Evolutionary conservation across 2,329 filamentous ascomycete genomes (phyloP).

Genomic region (Fusarium sarcochroum): DNA sequence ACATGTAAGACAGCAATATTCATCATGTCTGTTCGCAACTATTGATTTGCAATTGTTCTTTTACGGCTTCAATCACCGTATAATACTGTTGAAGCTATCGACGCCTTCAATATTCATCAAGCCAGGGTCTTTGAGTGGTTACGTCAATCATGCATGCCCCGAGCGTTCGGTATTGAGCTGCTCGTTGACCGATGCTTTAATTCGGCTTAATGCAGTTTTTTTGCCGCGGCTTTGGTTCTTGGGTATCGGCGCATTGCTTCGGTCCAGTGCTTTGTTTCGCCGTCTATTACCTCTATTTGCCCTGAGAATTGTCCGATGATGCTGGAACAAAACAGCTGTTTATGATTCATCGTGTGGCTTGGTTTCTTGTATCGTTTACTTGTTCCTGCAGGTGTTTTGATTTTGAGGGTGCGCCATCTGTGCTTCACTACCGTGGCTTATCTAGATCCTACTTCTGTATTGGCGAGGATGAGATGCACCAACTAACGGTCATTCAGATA

Average conservation of each 20-base stretch:
- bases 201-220: constrained; percentile 40
- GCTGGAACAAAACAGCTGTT: neutral
- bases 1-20: neutral
- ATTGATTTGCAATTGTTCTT: neutral
- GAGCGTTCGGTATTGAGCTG: constrained; percentile 37
- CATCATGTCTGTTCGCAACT: neutral
- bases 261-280: constrained; percentile 32
- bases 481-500: too few species aligned
- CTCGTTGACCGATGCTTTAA: constrained; percentile 39
- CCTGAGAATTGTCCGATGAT: neutral
- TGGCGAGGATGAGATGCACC: too few species aligned
- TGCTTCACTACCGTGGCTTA: neutral
- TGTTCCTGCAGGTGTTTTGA: neutral
- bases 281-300: neutral
- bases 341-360: neutral
- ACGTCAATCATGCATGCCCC: constrained; percentile 42
- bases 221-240: constrained; percentile 36
- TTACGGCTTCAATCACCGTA: neutral
- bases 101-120: neutral
- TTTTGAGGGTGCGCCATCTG: neutral
- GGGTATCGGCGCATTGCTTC: constrained; percentile 47
- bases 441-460: neutral
- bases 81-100: neutral
- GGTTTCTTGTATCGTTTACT: too few species aligned
- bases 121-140: constrained; percentile 19